Conservation (phyloP, 1,284 basidiomycete genomes). For the Cronartium quercuum region DNA sequence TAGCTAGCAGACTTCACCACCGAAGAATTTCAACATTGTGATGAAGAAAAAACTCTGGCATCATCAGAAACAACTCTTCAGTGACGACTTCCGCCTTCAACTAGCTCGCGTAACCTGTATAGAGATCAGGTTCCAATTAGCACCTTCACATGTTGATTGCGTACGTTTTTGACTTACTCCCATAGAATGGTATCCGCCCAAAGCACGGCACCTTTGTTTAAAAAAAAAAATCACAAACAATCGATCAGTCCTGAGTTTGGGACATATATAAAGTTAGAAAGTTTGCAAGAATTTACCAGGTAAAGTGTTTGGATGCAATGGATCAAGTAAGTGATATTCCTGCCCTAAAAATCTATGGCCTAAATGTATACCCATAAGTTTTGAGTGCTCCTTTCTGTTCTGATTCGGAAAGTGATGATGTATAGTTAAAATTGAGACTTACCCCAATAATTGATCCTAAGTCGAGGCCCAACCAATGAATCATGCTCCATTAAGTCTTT, state of each 20-base stretch:
- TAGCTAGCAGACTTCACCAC: too few relatives aligned
- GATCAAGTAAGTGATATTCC: not conserved
- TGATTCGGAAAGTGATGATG: not conserved
- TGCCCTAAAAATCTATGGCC: not conserved
- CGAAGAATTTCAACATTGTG: too few relatives aligned
- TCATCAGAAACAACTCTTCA: too few relatives aligned
- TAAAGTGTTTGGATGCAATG: not conserved
- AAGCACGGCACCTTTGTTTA: not conserved
- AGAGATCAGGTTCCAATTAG: too few relatives aligned
- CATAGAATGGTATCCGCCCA: not conserved
- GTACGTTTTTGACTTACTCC: not conserved
- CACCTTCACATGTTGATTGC: too few relatives aligned
- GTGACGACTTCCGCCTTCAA: too few relatives aligned
- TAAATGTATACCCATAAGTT: too few relatives aligned
- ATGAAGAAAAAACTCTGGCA: too few relatives aligned
- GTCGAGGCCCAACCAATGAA: not conserved
- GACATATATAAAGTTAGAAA: too few relatives aligned
- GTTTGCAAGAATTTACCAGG: not conserved
- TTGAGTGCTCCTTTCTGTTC: not conserved
- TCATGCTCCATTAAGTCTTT: slow-evolving; percentile 1
- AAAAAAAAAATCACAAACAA: too few relatives aligned
- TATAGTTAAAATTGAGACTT: not conserved
- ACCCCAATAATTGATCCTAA: slow-evolving; percentile 28
- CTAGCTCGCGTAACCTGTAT: too few relatives aligned
- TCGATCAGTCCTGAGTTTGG: too few relatives aligned